phyloP scores from a whole-genome alignment of 805 yeast species.

The Diddensiella caesifluorescens region DNA sequence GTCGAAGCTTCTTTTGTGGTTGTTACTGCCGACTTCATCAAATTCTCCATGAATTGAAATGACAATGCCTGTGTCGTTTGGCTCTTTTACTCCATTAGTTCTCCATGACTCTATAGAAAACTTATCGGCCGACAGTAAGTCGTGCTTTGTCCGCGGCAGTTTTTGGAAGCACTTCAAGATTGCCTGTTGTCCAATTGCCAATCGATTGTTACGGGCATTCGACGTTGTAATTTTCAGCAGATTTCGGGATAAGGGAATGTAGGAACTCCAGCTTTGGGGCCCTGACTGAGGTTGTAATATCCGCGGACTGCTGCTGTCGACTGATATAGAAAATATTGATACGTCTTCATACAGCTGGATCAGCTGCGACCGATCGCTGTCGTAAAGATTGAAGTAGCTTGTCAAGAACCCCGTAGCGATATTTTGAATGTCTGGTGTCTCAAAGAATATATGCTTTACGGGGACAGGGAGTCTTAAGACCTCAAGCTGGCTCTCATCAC shows the following conservation, averaged over 20 bases:
- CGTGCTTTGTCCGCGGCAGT: slow-evolving; percentile 77
- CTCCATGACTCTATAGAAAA: slow-evolving; percentile 73
- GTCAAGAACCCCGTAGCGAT: slow-evolving; percentile 73
- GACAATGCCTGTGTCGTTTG: slow-evolving; percentile 70
- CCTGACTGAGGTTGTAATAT: slow-evolving; percentile 16
- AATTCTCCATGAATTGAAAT: slow-evolving; percentile 80
- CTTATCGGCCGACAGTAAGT: slow-evolving; percentile 54
- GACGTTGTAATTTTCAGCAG: slow-evolving; percentile 53
- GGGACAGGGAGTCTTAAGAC: slow-evolving; percentile 31
- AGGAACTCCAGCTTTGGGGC: slow-evolving; percentile 34
- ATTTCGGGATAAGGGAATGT: slow-evolving; percentile 72
- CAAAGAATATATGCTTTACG: slow-evolving; percentile 69
- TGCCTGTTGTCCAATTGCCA: slow-evolving; percentile 63
- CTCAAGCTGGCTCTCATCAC: slow-evolving; percentile 57
- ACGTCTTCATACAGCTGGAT: slow-evolving; percentile 70
- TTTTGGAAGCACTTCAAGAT: slow-evolving; percentile 57
- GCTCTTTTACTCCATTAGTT: slow-evolving; percentile 42
- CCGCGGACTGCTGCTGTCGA: slow-evolving; percentile 67
- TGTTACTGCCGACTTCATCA: slow-evolving; percentile 45
- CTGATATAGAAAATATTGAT: slow-evolving; percentile 78
- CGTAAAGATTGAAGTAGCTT: slow-evolving; percentile 78
- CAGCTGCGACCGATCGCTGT: slow-evolving; percentile 64
- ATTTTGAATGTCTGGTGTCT: slow-evolving; percentile 61
- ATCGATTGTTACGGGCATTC: slow-evolving; percentile 46
- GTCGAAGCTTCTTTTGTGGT: slow-evolving; percentile 68